Base-by-base conservation (phyloP, 1,139 yeast species). In the Saccharomyces hybrid region DNA sequence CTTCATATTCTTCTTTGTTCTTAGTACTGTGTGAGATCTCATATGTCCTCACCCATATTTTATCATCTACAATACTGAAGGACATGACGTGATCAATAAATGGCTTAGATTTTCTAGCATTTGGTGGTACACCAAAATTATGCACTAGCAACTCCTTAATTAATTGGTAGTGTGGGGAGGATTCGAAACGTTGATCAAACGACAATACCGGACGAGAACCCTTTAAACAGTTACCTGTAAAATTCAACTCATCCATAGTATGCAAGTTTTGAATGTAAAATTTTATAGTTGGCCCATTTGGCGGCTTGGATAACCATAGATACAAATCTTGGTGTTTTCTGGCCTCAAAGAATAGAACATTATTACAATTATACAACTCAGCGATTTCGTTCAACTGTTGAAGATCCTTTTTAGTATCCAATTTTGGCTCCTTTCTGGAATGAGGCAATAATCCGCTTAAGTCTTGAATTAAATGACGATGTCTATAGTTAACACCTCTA, bases 151-250 rank as follows among this genome's bases (percentile, higher is more conserved):
- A 73, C 71, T 95, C 98, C 73, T 89, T 91, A 72, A 91, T 78
- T 58, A 93, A 79, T 68, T 75, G 78, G 67, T 78, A 78, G 67
- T 91, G 96, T 30, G 85, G 80, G 30, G 75, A 68, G n/a, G 71
- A 65, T 55, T 84, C 88, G 73, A 95, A 93, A 34, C 85, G 71
- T 62, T 80, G 78, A 71, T 91, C 99, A 70, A 93, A 93, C 55
- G 97, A 88, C 62, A 93, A 78, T 50, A 93, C 75, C n/a, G 99
- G 99, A 71, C 99, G 82, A 14, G 97, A 89, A 2, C 99, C 99
- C 71, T 86, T 88, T 61, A 93, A 78, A 68, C 97, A 90, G 75
- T 93, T 93, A 50, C 99, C 99, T 14, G 96, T 90, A 74, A 93
- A 93, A 72, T 95, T 90, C 63, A 93, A 79, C 73, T 93, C 99